phyloP scores from a whole-genome alignment of 768 basidiomycete species.

The Mycena albidolilacea region DNA sequence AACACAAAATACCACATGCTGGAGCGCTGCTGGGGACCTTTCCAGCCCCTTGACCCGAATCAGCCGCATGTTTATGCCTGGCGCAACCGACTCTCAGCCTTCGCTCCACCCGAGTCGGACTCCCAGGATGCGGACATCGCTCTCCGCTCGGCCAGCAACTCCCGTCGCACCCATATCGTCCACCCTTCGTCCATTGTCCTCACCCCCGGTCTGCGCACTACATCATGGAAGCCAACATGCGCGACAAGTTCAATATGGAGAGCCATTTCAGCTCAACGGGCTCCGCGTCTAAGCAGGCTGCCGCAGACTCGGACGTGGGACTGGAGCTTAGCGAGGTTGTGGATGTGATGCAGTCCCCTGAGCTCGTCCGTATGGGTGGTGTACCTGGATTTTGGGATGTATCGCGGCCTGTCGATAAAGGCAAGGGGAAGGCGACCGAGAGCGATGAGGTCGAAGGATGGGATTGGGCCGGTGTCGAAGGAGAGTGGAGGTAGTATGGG shows the following conservation, averaged over 20 bases:
- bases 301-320: slow-evolving; percentile 35
- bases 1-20: slow-evolving; percentile 51
- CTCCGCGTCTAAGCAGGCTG: slow-evolving; percentile 17
- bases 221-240: slow-evolving; percentile 67
- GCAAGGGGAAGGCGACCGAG: slow-evolving; percentile 43
- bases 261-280: not conserved
- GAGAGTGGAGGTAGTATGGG: too few relatives aligned
- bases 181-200: slow-evolving; percentile 39
- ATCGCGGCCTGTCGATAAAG: slow-evolving; percentile 39
- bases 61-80: slow-evolving; percentile 27
- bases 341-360: slow-evolving; percentile 48
- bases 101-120: slow-evolving; percentile 21
- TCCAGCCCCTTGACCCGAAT: slow-evolving; percentile 44
- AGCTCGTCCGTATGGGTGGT: slow-evolving; percentile 58
- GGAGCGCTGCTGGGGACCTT: slow-evolving; percentile 55
- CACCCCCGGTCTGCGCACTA: slow-evolving; percentile 51
- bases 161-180: slow-evolving; percentile 6
- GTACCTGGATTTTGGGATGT: slow-evolving; percentile 58
- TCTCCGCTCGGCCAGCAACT: slow-evolving; percentile 17
- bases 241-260: slow-evolving; percentile 49
- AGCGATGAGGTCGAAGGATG: slow-evolving; percentile 54
- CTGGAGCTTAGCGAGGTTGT: slow-evolving; percentile 41
- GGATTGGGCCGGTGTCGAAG: slow-evolving; percentile 74
- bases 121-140: slow-evolving; percentile 30
- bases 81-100: slow-evolving; percentile 31